Evolutionary conservation across 1,139 yeast species (phyloP).

Genomic region (Candida sanyaensis): DNA sequence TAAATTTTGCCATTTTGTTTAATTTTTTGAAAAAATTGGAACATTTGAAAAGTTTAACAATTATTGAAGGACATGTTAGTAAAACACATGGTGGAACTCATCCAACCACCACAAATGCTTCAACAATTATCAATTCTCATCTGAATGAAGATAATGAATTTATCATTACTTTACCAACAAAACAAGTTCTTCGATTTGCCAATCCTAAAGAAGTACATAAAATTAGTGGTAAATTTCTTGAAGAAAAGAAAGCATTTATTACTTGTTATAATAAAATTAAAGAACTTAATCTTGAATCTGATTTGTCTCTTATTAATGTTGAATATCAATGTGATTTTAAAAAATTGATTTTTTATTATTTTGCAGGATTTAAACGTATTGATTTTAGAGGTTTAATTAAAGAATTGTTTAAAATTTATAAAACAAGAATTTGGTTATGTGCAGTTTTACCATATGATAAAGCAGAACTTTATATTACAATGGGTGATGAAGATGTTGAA

Average conservation of each 20-base stretch:
- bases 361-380: conserved; percentile 73
- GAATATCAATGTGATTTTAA: conserved; percentile 96
- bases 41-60: conserved; percentile 73
- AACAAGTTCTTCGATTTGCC: conserved; percentile 51
- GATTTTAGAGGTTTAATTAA: conserved; percentile 92
- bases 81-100: conserved; percentile 37
- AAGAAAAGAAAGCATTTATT: conserved; percentile 48
- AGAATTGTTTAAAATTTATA: conserved; percentile 88
- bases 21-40: conserved; percentile 78
- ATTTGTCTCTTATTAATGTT: conserved; percentile 61
- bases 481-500: conserved; percentile 9
- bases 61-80: conserved; percentile 28
- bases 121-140: conserved; percentile 41
- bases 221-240: conserved; percentile 45
- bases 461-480: conserved; percentile 30
- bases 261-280: conserved; percentile 48
- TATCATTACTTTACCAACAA: conserved; percentile 48
- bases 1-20: conserved; percentile 66
- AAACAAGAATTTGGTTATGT: conserved; percentile 97
- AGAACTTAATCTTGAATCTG: conserved; percentile 40
- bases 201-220: conserved; percentile 50
- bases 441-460: conserved; percentile 59
- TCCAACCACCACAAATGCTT: conserved; percentile 38
- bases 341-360: conserved; percentile 88
- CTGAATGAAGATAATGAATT: conserved; percentile 48